phyloP scores from a whole-genome alignment of 345 rosid species.

The Gossypium stocksii region DNA sequence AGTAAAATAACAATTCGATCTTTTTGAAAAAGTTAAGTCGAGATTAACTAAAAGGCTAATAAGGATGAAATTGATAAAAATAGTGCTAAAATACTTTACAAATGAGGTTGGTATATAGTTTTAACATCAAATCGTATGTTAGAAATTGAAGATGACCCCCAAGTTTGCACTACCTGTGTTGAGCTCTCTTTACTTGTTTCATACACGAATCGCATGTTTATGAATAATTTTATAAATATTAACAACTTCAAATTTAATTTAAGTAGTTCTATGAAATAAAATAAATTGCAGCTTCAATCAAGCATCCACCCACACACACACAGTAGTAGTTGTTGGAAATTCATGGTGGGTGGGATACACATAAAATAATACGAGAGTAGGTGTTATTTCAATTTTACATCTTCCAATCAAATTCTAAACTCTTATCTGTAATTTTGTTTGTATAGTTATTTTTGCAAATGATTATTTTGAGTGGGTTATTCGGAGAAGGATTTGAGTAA shows the following conservation, averaged over 20 bases:
- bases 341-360: background rate
- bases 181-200: background rate
- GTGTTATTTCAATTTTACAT: background rate
- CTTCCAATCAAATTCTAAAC: background rate
- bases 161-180: background rate
- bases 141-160: background rate
- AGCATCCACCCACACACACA: background rate
- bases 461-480: too few relatives aligned
- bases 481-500: too few relatives aligned
- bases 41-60: too few relatives aligned
- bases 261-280: background rate
- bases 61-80: too few relatives aligned
- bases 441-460: background rate
- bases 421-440: background rate
- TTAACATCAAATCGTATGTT: too few relatives aligned
- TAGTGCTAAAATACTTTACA: too few relatives aligned
- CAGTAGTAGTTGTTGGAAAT: background rate
- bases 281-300: background rate
- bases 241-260: too few relatives aligned
- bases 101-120: too few relatives aligned
- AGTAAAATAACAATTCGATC: too few relatives aligned
- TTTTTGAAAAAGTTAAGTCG: too few relatives aligned
- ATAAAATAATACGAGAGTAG: background rate
- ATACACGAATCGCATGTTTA: too few relatives aligned
- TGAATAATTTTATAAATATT: background rate